phyloP scores from a whole-genome alignment of 192 early-diverging fungal genomes.

The Coemansia sp. region DNA sequence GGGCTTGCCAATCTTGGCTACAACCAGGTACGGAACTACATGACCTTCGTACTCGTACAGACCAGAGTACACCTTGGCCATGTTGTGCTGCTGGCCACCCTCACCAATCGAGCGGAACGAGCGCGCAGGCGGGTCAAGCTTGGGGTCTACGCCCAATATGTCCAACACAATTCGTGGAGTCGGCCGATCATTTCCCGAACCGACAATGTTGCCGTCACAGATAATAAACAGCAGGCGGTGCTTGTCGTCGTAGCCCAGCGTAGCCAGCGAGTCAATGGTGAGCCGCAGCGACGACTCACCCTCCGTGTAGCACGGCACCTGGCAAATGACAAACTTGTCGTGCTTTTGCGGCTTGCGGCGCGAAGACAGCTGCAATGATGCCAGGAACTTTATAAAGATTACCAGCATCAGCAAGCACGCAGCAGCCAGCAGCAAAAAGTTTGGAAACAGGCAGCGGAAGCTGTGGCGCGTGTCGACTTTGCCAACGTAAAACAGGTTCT shows the following conservation, averaged over 20 bases:
- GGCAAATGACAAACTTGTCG: constrained; percentile 94
- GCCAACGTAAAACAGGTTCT: constrained; percentile 83
- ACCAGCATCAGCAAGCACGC: constrained; percentile 76
- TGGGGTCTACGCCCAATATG: constrained; percentile 82
- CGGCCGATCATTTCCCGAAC: constrained; percentile 89
- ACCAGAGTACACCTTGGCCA: constrained; percentile 95
- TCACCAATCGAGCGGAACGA: constrained; percentile 87
- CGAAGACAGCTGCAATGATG: constrained; percentile 72
- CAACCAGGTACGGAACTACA: constrained; percentile 89
- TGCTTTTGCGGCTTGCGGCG: constrained; percentile 78
- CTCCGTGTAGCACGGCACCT: constrained; percentile 96
- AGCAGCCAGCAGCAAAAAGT: constrained; percentile 80
- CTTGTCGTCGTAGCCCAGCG: constrained; percentile 80
- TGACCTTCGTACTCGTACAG: constrained; percentile 87
- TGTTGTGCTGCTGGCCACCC: constrained; percentile 87
- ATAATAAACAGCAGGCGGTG: constrained; percentile 86
- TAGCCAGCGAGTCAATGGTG: constrained; percentile 81
- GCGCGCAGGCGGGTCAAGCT: constrained; percentile 70
- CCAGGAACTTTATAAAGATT: constrained; percentile 78
- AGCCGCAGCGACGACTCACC: constrained; percentile 79
- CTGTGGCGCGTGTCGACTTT: constrained; percentile 75
- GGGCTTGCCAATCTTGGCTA: constrained; percentile 90
- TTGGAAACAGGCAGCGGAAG: constrained; percentile 77
- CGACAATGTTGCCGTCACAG: constrained; percentile 89
- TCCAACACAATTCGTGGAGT: constrained; percentile 92